Conservation (phyloP, 1,139 yeast genomes). For the Kodamaea derodonti region DNA sequence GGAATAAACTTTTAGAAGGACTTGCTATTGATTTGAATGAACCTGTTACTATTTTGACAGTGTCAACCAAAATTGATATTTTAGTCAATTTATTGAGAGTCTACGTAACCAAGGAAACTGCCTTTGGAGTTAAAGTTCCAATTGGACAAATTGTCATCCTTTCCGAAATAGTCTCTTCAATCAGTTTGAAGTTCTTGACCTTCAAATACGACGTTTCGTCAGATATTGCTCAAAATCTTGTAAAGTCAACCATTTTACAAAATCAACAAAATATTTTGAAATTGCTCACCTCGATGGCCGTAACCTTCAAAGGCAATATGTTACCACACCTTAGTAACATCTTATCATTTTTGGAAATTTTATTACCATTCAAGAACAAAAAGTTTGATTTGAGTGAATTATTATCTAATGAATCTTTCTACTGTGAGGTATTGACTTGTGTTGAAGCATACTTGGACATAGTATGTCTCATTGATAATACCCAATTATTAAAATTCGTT, state of each 20-base stretch:
- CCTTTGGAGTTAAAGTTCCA: constrained; percentile 50
- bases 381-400: constrained; percentile 30
- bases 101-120: constrained; percentile 44
- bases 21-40: constrained; percentile 56
- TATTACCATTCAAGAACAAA: constrained; percentile 47
- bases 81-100: constrained; percentile 43
- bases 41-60: constrained; percentile 46
- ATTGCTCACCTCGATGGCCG: constrained; percentile 36
- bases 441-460: constrained; percentile 27
- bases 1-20: constrained; percentile 35
- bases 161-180: constrained; percentile 48
- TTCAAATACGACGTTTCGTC: constrained; percentile 58
- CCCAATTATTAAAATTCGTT: constrained; percentile 39
- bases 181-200: constrained; percentile 52
- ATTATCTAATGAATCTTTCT: constrained; percentile 28
- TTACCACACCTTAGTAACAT: constrained; percentile 48
- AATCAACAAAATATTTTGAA: constrained; percentile 44
- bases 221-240: constrained; percentile 37
- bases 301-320: constrained; percentile 40
- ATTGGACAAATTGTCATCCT: constrained; percentile 49
- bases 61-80: constrained; percentile 47
- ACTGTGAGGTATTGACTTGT: constrained; percentile 27
- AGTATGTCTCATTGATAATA: constrained; percentile 33
- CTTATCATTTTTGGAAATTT: constrained; percentile 49
- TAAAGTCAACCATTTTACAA: constrained; percentile 37